Evolutionary conservation across 257 asterid species (phyloP).

Genomic region (Solanum megistacrolobum): DNA sequence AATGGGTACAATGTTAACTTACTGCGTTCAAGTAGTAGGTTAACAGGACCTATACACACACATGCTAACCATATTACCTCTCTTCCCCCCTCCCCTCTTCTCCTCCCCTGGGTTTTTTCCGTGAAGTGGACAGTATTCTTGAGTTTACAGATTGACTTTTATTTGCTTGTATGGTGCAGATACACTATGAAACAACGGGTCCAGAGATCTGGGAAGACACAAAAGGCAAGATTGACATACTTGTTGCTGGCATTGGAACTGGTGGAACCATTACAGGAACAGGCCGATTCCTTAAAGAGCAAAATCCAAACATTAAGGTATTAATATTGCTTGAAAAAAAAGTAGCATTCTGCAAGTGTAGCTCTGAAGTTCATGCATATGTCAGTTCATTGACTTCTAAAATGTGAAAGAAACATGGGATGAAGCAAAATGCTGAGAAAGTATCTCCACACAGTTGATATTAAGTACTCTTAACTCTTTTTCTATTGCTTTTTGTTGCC

Average conservation of each 20-base stretch:
- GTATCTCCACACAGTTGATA: neutral
- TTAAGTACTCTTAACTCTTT: neutral
- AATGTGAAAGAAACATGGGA: neutral
- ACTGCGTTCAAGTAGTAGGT: neutral
- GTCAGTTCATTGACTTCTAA: neutral
- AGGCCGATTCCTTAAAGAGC: conserved; percentile 75
- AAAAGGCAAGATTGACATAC: conserved; percentile 83
- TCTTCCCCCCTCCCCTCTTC: neutral
- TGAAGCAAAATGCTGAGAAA: neutral
- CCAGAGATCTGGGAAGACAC: conserved; percentile 99
- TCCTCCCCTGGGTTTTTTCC: neutral
- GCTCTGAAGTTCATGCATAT: neutral
- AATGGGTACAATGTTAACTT: neutral
- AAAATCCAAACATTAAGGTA: conserved; percentile 75
- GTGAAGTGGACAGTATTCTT: neutral
- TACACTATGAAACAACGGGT: conserved; percentile 96
- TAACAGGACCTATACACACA: neutral
- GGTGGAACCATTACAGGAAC: conserved; percentile 95
- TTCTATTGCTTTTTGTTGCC: conserved; percentile 1
- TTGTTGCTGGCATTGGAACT: conserved; percentile 98
- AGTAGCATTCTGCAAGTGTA: neutral
- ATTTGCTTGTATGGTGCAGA: conserved; percentile 23
- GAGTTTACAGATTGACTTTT: neutral
- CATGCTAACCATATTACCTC: neutral
- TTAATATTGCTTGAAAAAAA: neutral